Evolutionary conservation across 225 moss, liverwort and hornwort species (phyloP), one percentile per base, ranked within the genome.

Genomic region (Anthoceros angustus): DNA sequence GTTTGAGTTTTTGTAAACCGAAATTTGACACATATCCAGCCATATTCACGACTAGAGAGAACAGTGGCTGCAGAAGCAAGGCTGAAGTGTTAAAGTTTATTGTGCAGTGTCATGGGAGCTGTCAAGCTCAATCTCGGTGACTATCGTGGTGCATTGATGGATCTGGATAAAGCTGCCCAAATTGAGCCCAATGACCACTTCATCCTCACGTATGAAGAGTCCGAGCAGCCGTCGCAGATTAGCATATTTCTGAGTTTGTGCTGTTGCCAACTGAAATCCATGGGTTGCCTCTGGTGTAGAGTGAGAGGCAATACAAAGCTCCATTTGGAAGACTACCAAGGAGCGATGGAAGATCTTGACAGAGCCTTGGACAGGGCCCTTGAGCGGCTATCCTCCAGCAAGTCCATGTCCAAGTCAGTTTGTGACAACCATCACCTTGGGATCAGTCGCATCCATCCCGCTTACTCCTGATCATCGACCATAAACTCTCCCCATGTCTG

Each of bases 111-210:
- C 69, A 72, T 84, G 40, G 83, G 83, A 26, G 81, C 76, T 43
- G 80, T 80, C 9, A 84, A 81, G 45, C 80, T 78, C 65, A 72
- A 76, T 39, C 72, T 84, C 42, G 78, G 83, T 48, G 83, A 84
- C 69, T 75, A 74, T 43, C 81, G 78, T 66, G 83, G 83, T 25
- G 83, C 83, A 10, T 67, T 84, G 66, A 74, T 78, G 66, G 74
- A 42, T 63, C 38, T 84, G 63, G 76, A 84, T 74, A 66, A 55
- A 62, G 83, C 83, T 2, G 76, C 76, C 63, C 72, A 75, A 12
- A 49, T 84, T 65, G 80, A 84, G 62, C 81, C 83, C 16, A 70
- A 84, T 67, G 83, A 84, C 46, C 69, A 80, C 75, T 84, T 80
- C 80, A 84, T 80, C 25, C 69, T 84, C 60, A 78, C 78, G 83